These are phyloP conservation scores for Termitomyces sp. DNA, from an alignment of 768 basidiomycete genomes.

Conservation along the genomic window DNA sequence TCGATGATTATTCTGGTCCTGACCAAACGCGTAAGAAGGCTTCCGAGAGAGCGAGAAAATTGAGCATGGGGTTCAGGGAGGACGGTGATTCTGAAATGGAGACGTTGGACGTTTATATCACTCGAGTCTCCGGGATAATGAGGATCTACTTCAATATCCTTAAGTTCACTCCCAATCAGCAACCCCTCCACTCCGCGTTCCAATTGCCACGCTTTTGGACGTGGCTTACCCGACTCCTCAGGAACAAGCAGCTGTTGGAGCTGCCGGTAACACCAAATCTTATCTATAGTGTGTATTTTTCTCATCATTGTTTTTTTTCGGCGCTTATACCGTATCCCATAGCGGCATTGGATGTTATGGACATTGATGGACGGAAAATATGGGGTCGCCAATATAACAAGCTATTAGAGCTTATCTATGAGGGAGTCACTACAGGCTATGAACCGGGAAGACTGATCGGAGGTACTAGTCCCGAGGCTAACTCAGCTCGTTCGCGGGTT, in stretches of 20 bases:
- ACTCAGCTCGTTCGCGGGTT: slow-evolving; percentile 57
- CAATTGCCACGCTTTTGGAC: slow-evolving; percentile 64
- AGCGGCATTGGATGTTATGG: slow-evolving; percentile 74
- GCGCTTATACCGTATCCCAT: slow-evolving; percentile 9
- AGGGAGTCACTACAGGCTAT: slow-evolving; percentile 54
- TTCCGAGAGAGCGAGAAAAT: slow-evolving; percentile 29
- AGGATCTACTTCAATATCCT: slow-evolving; percentile 83
- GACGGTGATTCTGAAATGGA: slow-evolving; percentile 44
- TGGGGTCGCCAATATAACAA: slow-evolving; percentile 84
- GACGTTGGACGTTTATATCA: slow-evolving; percentile 51
- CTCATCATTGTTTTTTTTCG: background rate
- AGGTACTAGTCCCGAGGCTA: slow-evolving; percentile 54
- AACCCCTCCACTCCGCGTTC: slow-evolving; percentile 48
- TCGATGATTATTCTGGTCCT: slow-evolving; percentile 41
- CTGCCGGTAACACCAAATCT: slow-evolving; percentile 61
- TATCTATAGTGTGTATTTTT: slow-evolving; percentile 51
- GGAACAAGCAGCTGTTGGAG: slow-evolving; percentile 44
- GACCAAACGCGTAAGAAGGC: slow-evolving; percentile 39
- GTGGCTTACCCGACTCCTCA: slow-evolving; percentile 63
- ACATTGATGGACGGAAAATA: slow-evolving; percentile 48
- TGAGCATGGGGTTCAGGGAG: slow-evolving; percentile 55
- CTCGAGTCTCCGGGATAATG: slow-evolving; percentile 72
- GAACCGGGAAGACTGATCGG: slow-evolving; percentile 47
- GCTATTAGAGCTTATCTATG: slow-evolving; percentile 59
- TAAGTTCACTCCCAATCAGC: slow-evolving; percentile 30